Evolutionary conservation across 1,139 yeast genomes (phyloP), one percentile per base, ranked within the genome.

Genomic region (Taphrina betulina): DNA sequence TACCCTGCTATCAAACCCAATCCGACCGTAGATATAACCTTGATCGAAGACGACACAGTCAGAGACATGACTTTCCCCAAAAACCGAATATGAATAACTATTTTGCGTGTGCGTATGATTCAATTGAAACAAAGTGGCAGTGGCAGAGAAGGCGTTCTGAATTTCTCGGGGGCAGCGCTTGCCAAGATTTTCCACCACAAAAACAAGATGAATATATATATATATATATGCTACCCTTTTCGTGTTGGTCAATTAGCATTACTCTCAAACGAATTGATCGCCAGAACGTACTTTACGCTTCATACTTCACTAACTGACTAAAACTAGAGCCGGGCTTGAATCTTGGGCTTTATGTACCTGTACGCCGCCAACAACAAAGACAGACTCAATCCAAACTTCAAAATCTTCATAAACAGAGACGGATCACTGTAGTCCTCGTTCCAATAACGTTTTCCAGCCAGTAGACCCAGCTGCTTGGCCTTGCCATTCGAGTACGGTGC

Each of bases 391-490:
- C 29, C 26, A 19, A 16, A 50, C 23, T 26, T 33, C 12, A 50
- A n/a, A 33, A 50, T 5, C 34, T 50, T 50, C 24, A 50, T 19
- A 10, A 40, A 23, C 23, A 41, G 35, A 33, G 40, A 29, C 28
- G 46, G 33, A 45, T 50, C 54, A 4, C 43, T 34, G 34, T 50
- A 50, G 16, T 50, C 54, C 40, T 38, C 22, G 40, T 50, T 50
- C 54, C 54, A 50, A 31, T 29, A 50, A 45, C 40, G 38, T 20
- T 52, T 52, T 16, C 50, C 50, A 7, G 50, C 50, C 16, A 52
- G 22, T 28, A 37, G 16, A 16, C 29, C 38, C 16, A 42, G 36
- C n/a, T 24, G 35, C 43, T 42, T 52, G 35, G 42, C 35, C 56
- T 52, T 52, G 12, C 29, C 17, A 10, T 50, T 36, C 37, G 50